phyloP scores from a whole-genome alignment of 805 yeast genomes.

The Schwanniomyces yamadae region DNA sequence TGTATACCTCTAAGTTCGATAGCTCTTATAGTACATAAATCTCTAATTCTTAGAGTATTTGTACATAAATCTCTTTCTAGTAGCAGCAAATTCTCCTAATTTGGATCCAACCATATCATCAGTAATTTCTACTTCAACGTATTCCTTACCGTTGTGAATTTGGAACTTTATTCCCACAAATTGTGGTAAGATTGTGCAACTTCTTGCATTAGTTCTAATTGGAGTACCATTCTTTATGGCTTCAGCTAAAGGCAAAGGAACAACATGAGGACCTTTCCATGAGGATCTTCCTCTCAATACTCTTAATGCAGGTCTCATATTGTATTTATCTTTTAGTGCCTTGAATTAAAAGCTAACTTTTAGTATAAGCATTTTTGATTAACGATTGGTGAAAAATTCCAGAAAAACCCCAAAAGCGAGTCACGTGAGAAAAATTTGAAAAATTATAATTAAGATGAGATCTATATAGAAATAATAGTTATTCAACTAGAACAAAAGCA shows the following conservation, averaged over 20 bases:
- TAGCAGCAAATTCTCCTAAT: constrained; percentile 92
- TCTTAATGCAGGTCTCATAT: constrained; percentile 35
- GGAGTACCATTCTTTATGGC: constrained; percentile 81
- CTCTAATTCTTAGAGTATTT: constrained; percentile 76
- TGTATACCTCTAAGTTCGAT: too few relatives aligned
- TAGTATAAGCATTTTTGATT: not conserved
- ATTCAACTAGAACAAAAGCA: not conserved
- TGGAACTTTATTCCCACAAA: constrained; percentile 94
- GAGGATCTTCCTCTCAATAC: constrained; percentile 35
- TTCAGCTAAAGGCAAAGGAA: constrained; percentile 88
- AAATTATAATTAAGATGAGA: constrained; percentile 4
- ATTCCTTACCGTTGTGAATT: constrained; percentile 94
- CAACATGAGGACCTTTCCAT: constrained; percentile 83
- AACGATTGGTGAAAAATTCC: constrained; percentile 1
- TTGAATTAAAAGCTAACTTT: too few relatives aligned
- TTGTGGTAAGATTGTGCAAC: constrained; percentile 92
- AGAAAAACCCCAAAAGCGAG: not conserved
- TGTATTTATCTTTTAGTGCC: too few relatives aligned
- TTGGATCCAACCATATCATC: constrained; percentile 98
- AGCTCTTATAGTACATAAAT: too few relatives aligned
- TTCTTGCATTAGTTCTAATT: constrained; percentile 91
- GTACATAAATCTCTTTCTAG: constrained; percentile 84
- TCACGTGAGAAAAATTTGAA: constrained; percentile 3
- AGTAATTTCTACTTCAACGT: constrained; percentile 78
- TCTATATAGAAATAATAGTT: not conserved